Percentiles rank a stretch among this genome's conserved stretches.
These are phyloP conservation scores for Irpex sp. DNA, from an alignment of 1,284 basidiomycete genomes.

Conservation along the genomic window DNA sequence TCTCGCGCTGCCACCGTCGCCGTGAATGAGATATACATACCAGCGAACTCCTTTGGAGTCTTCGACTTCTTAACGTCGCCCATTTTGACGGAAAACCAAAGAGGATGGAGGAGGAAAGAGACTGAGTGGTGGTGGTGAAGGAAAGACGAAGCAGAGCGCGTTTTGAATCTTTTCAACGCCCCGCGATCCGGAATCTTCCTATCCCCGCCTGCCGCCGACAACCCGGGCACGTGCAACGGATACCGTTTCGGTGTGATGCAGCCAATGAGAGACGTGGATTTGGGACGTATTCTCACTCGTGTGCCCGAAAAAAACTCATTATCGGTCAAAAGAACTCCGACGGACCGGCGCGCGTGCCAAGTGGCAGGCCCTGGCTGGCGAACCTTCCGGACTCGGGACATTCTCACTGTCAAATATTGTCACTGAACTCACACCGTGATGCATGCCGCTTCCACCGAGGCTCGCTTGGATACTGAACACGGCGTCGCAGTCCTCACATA, in stretches of 20 bases:
- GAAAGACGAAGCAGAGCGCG: conserved; percentile 32
- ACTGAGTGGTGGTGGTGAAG: conserved; percentile 46
- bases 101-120: conserved; percentile 29
- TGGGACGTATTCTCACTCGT: background rate
- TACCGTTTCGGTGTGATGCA: background rate
- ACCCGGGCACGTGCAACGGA: conserved; percentile 4
- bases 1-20: conserved; percentile 5
- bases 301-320: background rate
- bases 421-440: background rate
- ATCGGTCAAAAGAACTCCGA: background rate
- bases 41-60: conserved; percentile 75
- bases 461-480: conserved; percentile 39
- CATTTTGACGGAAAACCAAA: conserved; percentile 53
- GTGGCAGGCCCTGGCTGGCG: background rate
- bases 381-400: background rate
- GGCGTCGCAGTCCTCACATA: conserved; percentile 62
- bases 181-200: conserved; percentile 32
- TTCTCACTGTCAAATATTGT: too few species aligned
- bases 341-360: background rate
- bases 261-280: conserved; percentile 5
- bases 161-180: conserved; percentile 32
- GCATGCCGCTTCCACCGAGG: conserved; percentile 41
- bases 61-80: conserved; percentile 75
- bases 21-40: conserved; percentile 38
- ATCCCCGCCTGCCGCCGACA: conserved; percentile 36